Conservation (phyloP, 106 monocot species). For the Dendrobium huoshanense region DNA sequence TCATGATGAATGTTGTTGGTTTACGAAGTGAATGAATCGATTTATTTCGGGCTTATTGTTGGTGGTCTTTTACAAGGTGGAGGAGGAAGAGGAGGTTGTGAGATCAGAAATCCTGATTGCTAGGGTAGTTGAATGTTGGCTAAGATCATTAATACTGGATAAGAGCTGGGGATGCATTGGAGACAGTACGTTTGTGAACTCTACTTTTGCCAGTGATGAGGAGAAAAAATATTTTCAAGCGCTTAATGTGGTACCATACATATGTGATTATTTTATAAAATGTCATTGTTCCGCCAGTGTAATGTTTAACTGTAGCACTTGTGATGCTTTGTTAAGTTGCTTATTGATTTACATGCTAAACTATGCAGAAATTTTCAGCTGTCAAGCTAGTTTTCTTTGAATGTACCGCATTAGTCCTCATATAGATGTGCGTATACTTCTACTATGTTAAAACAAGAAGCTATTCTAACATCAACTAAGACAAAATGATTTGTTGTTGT, state of each 20-base stretch:
- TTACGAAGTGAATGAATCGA: background rate
- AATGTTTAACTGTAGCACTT: background rate
- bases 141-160: slow-evolving; percentile 48
- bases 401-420: background rate
- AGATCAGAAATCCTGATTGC: slow-evolving; percentile 26
- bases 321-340: background rate
- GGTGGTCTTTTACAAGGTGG: slow-evolving; percentile 23
- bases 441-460: background rate
- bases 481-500: background rate
- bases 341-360: background rate
- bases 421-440: background rate
- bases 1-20: background rate
- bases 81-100: slow-evolving; percentile 38
- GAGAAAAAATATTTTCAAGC: slow-evolving; percentile 39
- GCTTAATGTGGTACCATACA: slow-evolving; percentile 48
- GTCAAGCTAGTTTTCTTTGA: background rate
- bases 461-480: background rate
- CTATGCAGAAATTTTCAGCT: background rate
- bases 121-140: slow-evolving; percentile 45
- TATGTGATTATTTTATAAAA: background rate
- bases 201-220: slow-evolving; percentile 30
- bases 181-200: slow-evolving; percentile 37
- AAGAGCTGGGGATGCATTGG: slow-evolving; percentile 49
- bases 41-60: background rate
- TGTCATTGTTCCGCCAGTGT: background rate